phyloP scores from a whole-genome alignment of 164 flowering plant species.

The Nelumbo lutea region DNA sequence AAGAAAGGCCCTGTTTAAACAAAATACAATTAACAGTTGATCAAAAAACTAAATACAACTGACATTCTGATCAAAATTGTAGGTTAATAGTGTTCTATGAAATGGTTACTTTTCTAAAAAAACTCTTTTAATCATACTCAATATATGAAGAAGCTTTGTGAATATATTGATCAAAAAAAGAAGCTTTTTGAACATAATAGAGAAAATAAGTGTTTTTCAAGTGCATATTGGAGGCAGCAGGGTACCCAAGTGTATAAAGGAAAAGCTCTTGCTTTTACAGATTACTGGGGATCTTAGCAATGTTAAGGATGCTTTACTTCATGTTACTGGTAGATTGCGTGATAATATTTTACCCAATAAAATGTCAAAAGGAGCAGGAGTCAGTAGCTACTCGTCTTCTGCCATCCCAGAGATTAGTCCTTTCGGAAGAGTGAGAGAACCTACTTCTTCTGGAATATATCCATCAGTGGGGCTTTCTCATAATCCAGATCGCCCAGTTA shows the following conservation, averaged over 20 bases:
- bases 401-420: slow-evolving; percentile 31
- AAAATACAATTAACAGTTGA: no score
- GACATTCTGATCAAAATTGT: no score
- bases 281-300: slow-evolving; percentile 63
- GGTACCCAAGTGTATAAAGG: not conserved
- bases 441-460: slow-evolving; percentile 25
- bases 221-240: not conserved
- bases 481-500: slow-evolving; percentile 24
- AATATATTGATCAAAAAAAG: not conserved
- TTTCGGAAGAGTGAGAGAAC: slow-evolving; percentile 39
- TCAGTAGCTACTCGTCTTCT: slow-evolving; percentile 30
- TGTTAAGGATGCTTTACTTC: slow-evolving; percentile 70
- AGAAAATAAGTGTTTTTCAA: not conserved
- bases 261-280: slow-evolving; percentile 30
- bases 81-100: no score
- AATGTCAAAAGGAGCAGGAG: slow-evolving; percentile 23
- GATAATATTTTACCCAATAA: slow-evolving; percentile 44
- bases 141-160: not conserved
- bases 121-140: no score
- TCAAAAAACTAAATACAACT: no score
- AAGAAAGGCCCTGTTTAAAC: no score
- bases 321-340: slow-evolving; percentile 62
- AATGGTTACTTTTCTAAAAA: no score
- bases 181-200: not conserved
- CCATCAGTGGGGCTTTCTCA: slow-evolving; percentile 31